Conservation (phyloP, 345 rosid species). For the Passiflora organensis region DNA sequence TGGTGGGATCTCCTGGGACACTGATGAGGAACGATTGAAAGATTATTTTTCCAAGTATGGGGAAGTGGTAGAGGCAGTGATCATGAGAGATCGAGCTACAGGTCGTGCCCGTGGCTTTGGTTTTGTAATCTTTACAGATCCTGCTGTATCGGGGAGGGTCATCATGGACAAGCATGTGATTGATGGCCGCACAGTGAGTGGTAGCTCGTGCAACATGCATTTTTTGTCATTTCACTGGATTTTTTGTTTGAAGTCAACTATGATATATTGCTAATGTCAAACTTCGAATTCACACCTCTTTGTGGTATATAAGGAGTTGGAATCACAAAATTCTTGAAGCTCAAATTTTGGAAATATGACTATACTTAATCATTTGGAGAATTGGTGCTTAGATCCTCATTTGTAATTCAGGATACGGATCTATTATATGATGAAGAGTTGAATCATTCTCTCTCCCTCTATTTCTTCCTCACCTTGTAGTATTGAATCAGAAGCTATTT, state of each 20-base stretch:
- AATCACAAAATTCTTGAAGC: too few relatives aligned
- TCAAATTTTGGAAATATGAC: too few relatives aligned
- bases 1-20: conserved; percentile 99
- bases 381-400: too few relatives aligned
- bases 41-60: conserved; percentile 83
- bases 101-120: conserved; percentile 99
- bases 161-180: conserved; percentile 88
- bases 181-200: conserved; percentile 92
- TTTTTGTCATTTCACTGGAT: neutral
- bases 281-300: neutral
- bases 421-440: too few relatives aligned
- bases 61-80: conserved; percentile 87
- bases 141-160: conserved; percentile 85
- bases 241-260: neutral
- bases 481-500: too few relatives aligned
- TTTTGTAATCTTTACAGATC: conserved; percentile 84
- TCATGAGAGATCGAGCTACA: conserved; percentile 93
- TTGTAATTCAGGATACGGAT: too few relatives aligned
- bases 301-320: too few relatives aligned
- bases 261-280: neutral
- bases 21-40: conserved; percentile 82
- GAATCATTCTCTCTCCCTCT: too few relatives aligned
- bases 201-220: conserved; percentile 14
- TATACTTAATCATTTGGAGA: too few relatives aligned
- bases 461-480: too few relatives aligned